Evolutionary conservation across 2,329 filamentous ascomycete genomes (phyloP).

Genomic region (Colletotrichum sp.): DNA sequence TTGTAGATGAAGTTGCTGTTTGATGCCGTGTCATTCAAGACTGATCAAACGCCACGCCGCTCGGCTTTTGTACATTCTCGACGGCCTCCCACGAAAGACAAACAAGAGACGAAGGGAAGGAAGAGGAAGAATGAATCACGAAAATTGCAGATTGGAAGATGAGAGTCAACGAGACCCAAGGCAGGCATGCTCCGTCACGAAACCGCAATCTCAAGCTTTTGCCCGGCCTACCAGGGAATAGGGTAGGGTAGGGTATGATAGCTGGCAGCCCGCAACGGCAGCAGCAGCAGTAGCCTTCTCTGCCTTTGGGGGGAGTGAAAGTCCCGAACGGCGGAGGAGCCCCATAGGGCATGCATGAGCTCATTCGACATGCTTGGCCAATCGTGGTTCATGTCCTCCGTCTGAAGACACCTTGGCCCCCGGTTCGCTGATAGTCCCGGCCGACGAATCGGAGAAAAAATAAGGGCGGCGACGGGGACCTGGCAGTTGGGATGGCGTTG

Average conservation of each 20-base stretch:
- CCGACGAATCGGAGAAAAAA: conserved; percentile 17
- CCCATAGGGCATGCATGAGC: conserved; percentile 21
- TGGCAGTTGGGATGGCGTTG: conserved; percentile 13
- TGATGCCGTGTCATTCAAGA: neutral
- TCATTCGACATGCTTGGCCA: neutral
- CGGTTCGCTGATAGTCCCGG: neutral
- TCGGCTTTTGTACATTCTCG: conserved; percentile 19
- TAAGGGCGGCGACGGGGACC: neutral
- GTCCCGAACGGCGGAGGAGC: neutral
- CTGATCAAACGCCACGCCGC: neutral
- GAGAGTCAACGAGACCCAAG: neutral
- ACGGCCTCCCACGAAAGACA: conserved; percentile 2
- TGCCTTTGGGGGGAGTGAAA: neutral
- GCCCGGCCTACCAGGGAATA: neutral
- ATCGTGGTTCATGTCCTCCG: neutral
- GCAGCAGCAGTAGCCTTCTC: neutral
- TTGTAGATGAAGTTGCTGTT: neutral
- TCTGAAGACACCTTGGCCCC: neutral
- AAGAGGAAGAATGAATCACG: neutral
- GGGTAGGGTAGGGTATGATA: neutral
- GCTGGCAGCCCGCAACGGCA: neutral
- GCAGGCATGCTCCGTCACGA: conserved; percentile 9
- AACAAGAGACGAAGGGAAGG: neutral
- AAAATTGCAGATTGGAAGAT: neutral
- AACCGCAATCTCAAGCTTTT: neutral